A percentile compares a stretch with the other conserved stretches of the same genome.
These are phyloP conservation scores for Magnusiomyces magnusii DNA, from an alignment of 1,139 yeast species.

Conservation along the genomic window DNA sequence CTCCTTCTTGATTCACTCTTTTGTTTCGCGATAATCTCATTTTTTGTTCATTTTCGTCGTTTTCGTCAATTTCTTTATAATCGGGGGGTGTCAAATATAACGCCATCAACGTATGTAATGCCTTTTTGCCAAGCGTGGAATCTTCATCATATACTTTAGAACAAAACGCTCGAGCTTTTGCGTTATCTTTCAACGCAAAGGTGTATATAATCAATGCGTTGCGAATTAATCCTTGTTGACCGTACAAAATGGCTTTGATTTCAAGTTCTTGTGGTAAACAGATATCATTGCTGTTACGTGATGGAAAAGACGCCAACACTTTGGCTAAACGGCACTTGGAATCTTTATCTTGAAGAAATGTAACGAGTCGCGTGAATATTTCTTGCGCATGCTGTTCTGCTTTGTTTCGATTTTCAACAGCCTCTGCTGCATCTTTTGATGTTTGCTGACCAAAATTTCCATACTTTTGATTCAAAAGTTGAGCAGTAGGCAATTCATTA, in stretches of 20 bases:
- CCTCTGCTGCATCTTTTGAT: not conserved
- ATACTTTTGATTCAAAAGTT: not conserved
- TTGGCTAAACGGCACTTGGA: slow-evolving; percentile 32
- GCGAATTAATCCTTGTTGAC: slow-evolving; percentile 53
- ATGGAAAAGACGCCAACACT: slow-evolving; percentile 29
- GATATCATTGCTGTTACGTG: slow-evolving; percentile 17
- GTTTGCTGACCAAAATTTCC: not conserved
- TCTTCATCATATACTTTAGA: slow-evolving; percentile 42
- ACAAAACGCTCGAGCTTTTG: slow-evolving; percentile 52
- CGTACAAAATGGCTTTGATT: slow-evolving; percentile 52
- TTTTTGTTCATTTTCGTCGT: slow-evolving; percentile 15
- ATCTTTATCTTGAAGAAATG: slow-evolving; percentile 26
- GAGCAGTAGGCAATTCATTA: not conserved
- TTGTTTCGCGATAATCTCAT: not conserved
- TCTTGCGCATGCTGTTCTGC: not conserved
- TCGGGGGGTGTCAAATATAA: slow-evolving; percentile 28
- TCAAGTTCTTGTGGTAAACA: slow-evolving; percentile 25
- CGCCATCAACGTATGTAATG: slow-evolving; percentile 32
- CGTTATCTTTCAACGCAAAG: slow-evolving; percentile 50
- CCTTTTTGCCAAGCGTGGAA: slow-evolving; percentile 34
- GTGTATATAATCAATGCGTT: slow-evolving; percentile 59
- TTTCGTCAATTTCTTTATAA: slow-evolving; percentile 16
- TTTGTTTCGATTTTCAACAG: not conserved
- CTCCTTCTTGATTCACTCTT: not conserved
- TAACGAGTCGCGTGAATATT: slow-evolving; percentile 17